These are phyloP conservation scores for Candida hispaniensis DNA, from an alignment of 805 yeast genomes.

Conservation along the genomic window DNA sequence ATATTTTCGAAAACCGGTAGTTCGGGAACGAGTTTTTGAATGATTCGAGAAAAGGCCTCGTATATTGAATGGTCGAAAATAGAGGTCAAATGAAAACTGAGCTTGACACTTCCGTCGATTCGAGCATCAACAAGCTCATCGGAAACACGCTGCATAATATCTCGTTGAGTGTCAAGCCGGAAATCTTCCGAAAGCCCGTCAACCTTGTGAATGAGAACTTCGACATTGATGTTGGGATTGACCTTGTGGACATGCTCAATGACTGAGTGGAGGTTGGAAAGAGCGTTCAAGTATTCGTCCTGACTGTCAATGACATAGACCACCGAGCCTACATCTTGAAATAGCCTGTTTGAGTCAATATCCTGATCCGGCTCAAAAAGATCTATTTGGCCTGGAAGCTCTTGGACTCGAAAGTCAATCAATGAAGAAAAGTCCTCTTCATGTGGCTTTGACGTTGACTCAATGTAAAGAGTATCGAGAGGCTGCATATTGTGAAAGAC, in stretches of 20 bases:
- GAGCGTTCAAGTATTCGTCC: conserved; percentile 87
- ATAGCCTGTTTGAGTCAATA: conserved; percentile 48
- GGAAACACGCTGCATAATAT: conserved; percentile 89
- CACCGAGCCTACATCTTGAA: conserved; percentile 75
- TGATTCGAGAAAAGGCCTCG: conserved; percentile 89
- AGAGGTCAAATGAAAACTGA: conserved; percentile 82
- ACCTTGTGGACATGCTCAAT: conserved; percentile 77
- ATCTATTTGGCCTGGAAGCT: conserved; percentile 87
- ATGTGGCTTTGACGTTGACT: conserved; percentile 81
- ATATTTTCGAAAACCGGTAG: conserved; percentile 78
- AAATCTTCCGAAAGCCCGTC: conserved; percentile 94
- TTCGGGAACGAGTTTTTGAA: conserved; percentile 83
- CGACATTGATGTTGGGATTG: conserved; percentile 78
- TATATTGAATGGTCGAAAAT: conserved; percentile 93
- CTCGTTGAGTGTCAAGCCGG: conserved; percentile 87
- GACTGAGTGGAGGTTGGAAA: conserved; percentile 78
- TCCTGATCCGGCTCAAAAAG: conserved; percentile 80
- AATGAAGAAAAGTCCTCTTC: conserved; percentile 73
- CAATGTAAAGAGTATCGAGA: conserved; percentile 79
- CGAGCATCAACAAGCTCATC: conserved; percentile 88
- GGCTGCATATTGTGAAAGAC: conserved; percentile 97
- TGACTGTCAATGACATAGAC: conserved; percentile 93
- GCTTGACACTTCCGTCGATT: conserved; percentile 58
- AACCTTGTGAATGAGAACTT: conserved; percentile 88
- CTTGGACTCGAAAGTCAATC: conserved; percentile 82